Evolutionary conservation across 1,284 basidiomycete species (phyloP), one percentile per base, ranked within the genome.

Genomic region (Ganoderma lingzhi): DNA sequence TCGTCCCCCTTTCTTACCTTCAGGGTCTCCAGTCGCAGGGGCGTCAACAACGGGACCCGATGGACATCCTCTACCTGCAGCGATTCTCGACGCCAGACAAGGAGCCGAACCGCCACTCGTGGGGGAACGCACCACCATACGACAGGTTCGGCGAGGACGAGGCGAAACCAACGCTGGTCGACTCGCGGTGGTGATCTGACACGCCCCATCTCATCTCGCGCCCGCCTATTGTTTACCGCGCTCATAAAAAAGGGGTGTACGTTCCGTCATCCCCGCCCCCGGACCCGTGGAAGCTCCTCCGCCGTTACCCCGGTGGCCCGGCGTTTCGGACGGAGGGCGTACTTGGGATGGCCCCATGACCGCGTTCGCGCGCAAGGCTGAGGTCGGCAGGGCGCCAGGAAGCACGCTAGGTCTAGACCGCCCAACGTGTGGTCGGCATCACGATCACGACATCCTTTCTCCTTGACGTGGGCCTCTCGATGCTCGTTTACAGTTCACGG

Each of bases 1-100:
- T 80, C 14, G 79, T 80, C 10, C 79, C 79, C 30, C 76, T 80
- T 28, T 62, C 71, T n/a, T 76, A 76, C 42, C 75, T 80, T 30
- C 76, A 78, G 65, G 74, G 71, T 19, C 65, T 77, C 12, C 68
- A 75, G 48, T 59, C 63, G n/a, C 76, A 71, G 39, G 63, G 63
- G 63, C 75, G 75, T 12, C 59, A 44, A 15, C 70, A 71, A 55
- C 69, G 79, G 17, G 76, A 80, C 69, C 75, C 78, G 28, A 70
- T 76, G 70, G 78, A 79, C 66, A 76, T 77, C 71, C 75, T 74
- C 48, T 74, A 76, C 67, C 72, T 79, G 35, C 72, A 77, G 60
- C 72, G 77, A 19, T 71, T 79, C 66, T 70, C 76, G 44, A 70
- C 76, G 15, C 68, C 71, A 44, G 73, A 73, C 35, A 67, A 70